phyloP scores from a whole-genome alignment of 306 rosid species.

The Dryas octopetala region DNA sequence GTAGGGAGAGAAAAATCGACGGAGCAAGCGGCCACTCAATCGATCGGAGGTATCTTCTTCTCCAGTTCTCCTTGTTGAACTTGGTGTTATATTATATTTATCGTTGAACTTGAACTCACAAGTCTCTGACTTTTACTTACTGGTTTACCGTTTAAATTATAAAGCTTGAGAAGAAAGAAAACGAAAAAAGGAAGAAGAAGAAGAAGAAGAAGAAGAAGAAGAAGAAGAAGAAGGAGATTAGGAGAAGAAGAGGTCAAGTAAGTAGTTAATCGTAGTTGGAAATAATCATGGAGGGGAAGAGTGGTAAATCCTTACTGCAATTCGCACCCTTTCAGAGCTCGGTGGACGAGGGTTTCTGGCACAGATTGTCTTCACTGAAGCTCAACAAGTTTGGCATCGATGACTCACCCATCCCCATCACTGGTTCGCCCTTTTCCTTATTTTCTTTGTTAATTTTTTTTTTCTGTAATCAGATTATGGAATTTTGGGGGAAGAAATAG shows the following conservation, averaged over 20 bases:
- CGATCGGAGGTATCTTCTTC: not conserved
- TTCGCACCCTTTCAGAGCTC: constrained; percentile 87
- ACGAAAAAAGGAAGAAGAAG: not conserved
- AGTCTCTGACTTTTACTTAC: not conserved
- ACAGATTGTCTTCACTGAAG: constrained; percentile 80
- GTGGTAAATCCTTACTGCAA: constrained; percentile 52
- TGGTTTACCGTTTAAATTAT: not conserved
- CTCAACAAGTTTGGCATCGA: constrained; percentile 97
- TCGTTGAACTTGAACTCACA: not conserved
- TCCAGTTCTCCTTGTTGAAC: not conserved
- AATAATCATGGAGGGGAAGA: constrained; percentile 41
- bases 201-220: not conserved
- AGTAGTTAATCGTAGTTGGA: not conserved
- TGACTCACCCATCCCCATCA: constrained; percentile 76
- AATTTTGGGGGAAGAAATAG: not conserved
- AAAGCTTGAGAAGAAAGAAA: not conserved
- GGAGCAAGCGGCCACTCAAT: no score
- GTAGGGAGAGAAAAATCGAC: not conserved
- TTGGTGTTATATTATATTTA: not conserved
- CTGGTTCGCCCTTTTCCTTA: constrained; percentile 41
- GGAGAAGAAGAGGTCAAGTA: not conserved
- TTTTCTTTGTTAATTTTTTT: not conserved
- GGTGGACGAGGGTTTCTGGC: constrained; percentile 98
- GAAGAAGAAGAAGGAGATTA: not conserved
- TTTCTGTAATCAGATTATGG: not conserved